Conservation (phyloP, 106 monocot genomes). For the Dendrobium chrysotoxum region DNA sequence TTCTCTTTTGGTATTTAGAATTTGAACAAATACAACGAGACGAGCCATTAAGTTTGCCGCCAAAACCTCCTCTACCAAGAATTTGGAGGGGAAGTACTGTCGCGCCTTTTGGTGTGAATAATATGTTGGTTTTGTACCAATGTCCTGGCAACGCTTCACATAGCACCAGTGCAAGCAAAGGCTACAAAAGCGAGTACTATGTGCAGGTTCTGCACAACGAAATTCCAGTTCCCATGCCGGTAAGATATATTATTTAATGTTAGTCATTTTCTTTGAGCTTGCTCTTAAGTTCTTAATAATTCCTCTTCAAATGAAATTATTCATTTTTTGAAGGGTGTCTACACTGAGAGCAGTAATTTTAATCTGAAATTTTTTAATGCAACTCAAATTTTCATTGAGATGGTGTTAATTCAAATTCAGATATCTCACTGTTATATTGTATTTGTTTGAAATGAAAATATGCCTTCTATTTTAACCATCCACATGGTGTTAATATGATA, state of each 20-base stretch:
- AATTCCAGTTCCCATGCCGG: conserved; percentile 70
- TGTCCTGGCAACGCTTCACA: conserved; percentile 42
- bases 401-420: background rate
- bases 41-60: conserved; percentile 52
- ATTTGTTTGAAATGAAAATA: background rate
- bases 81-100: conserved; percentile 74
- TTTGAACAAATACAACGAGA: conserved; percentile 68
- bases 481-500: no score
- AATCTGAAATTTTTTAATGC: no score
- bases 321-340: no score
- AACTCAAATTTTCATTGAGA: background rate
- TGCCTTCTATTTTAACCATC: no score
- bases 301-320: background rate
- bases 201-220: conserved; percentile 96
- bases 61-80: conserved; percentile 79
- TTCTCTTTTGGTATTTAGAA: conserved; percentile 26
- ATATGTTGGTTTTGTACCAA: conserved; percentile 69
- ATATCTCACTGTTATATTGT: background rate
- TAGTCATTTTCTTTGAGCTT: no score
- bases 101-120: conserved; percentile 94
- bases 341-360: no score
- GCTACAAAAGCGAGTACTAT: conserved; percentile 47
- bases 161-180: conserved; percentile 15
- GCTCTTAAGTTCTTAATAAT: background rate
- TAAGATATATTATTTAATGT: conserved; percentile 28